Base-by-base conservation (phyloP, 345 rosid species). In the Heritiera littoralis region DNA sequence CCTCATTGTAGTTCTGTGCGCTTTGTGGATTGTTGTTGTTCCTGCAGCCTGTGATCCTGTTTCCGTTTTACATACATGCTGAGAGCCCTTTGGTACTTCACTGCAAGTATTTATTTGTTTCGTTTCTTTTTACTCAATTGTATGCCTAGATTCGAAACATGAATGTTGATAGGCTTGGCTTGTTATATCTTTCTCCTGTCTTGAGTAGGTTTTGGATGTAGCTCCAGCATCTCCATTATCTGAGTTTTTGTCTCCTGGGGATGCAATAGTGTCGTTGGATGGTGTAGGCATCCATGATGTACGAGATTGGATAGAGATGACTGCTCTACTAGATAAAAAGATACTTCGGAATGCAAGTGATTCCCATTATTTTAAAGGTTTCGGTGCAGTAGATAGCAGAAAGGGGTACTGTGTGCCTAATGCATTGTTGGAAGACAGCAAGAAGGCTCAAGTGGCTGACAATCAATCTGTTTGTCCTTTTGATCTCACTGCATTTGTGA, bases 381-480 rank as follows among this genome's bases (percentile, higher is more conserved):
- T 82, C 18, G 75, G 77, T 68, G 74, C 69, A 0, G 63, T 78
- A 71, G 75, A 77, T 83, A 79, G 78, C 54, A 83, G 84, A 75
- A 96, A 89, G 86, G 97, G 97, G 35, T 96, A 92, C 74, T 96
- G 99, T 79, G 86, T 92, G 40, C 92, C 93, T 64, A 55, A 56
- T 70, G 81, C 86, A 81, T 10, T 86, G 86, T 76, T 85, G 20
- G 90, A 89, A 85, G 87, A 88, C 79, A 85, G 89, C 66, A 46
- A 71, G 72, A 78, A 81, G 41, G 83, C 83, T 69, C 78, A 72
- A 75, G 73, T 83, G 77, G 86, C 71, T 18, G 86, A 81, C 40
- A 79, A 86, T 71, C 82, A 78, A 52, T 84, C 80, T 32, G 78
- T 86, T 67, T 96, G 98, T 82, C 92, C 94, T 38, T 35, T 70